Base-by-base conservation (phyloP, 495 filamentous ascomycete species). In the Hyaloscypha hepaticicola region DNA sequence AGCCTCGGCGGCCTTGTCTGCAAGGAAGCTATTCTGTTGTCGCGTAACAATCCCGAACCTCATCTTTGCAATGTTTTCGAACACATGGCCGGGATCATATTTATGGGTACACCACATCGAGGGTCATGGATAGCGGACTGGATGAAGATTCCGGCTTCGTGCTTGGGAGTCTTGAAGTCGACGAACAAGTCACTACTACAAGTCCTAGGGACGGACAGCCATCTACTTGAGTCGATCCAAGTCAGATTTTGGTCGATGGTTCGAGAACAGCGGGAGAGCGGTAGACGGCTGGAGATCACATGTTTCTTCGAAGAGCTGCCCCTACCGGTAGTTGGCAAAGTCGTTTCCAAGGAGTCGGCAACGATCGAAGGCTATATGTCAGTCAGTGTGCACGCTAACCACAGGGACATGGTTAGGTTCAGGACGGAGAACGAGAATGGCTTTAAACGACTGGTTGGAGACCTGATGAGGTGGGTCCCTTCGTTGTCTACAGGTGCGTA, bases 1-100 rank as follows among this genome's bases (percentile, higher is more conserved):
- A 83, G 80, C 63, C 73, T 84, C 2, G 80, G 82, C n/a, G 83
- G 81, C 0, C 75, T 83, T 26, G 69, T 85, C 22, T 78, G 82
- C 29, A 82, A 83, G 50, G 74, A 70, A 41, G 61, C 61, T 31
- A 55, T 71, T 66, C 21, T 69, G 21, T 27, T 27, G 8, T 71
- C 62, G n/a, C 50, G 57, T 29, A 59, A 64, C 25, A 31, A 49
- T 25, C 53, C 65, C 21, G 61, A 61, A 56, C 45, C 28, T 31
- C 60, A 68, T 64, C 34, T 64, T 41, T 14, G 58, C 49, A 19
- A 64, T 56, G 55, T 64, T 31, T 61, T 68, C 26, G 31, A 60
- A 55, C 19, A 48, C 51, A 68, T 50, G 25, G 41, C 9, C 11
- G 66, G 49, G 14, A 61, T 67, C 28, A 60, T 55, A 21, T 67